Evolutionary conservation across 768 basidiomycete genomes (phyloP).

Genomic region (Leccinum fibrillosum): DNA sequence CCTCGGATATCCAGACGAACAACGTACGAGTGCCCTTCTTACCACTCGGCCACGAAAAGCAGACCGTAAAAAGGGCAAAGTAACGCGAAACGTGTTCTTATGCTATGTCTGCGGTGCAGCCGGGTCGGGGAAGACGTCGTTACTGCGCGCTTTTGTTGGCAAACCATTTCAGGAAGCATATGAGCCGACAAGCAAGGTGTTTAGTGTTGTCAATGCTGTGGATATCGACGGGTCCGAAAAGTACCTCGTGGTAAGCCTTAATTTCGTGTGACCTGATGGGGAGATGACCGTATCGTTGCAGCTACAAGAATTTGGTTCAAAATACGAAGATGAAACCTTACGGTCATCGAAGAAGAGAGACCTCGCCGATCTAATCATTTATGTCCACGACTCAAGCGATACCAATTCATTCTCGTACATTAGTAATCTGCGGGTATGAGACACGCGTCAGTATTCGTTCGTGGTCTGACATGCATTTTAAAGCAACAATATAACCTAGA

Average conservation of each 20-base stretch:
- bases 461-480: constrained; percentile 17
- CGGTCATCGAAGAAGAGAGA: constrained; percentile 90
- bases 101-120: constrained; percentile 95
- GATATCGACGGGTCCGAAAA: constrained; percentile 94
- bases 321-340: constrained; percentile 88
- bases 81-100: constrained; percentile 87
- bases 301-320: constrained; percentile 97
- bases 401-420: constrained; percentile 99
- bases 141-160: constrained; percentile 81
- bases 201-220: constrained; percentile 92
- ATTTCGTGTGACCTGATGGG: not conserved
- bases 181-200: constrained; percentile 86
- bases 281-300: constrained; percentile 29
- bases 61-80: constrained; percentile 84
- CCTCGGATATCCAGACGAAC: constrained; percentile 81
- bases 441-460: not conserved
- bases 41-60: constrained; percentile 81
- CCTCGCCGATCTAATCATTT: constrained; percentile 89
- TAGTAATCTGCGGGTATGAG: constrained; percentile 84
- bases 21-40: constrained; percentile 79
- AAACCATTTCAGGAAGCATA: constrained; percentile 74
- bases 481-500: constrained; percentile 98
- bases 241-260: constrained; percentile 84
- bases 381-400: constrained; percentile 96
- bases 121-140: constrained; percentile 90